phyloP scores from a whole-genome alignment of 345 rosid species.

The Linum usitatissimum region DNA sequence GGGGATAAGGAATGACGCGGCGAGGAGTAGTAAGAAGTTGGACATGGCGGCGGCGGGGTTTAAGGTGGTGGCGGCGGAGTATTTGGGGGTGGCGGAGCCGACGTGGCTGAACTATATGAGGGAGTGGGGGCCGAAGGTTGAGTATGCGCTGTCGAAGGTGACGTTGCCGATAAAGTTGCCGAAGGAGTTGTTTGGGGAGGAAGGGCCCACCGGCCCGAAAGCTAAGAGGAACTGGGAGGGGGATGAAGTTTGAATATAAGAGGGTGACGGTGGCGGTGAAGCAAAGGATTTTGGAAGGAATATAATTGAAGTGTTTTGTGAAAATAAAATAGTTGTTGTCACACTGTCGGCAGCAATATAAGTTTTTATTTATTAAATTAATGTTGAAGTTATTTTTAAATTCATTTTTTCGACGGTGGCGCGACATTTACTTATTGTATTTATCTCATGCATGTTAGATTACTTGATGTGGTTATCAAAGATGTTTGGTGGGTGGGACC shows the following conservation, averaged over 20 bases:
- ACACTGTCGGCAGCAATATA: no score
- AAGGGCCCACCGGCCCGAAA: conserved; percentile 87
- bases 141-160: conserved; percentile 30
- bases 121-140: conserved; percentile 73
- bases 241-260: conserved; percentile 38
- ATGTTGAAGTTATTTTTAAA: no score
- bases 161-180: conserved; percentile 35
- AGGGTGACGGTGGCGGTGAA: no score
- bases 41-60: conserved; percentile 33
- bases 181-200: conserved; percentile 52
- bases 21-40: conserved; percentile 34
- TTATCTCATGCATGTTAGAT: no score
- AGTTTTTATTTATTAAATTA: no score
- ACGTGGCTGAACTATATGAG: conserved; percentile 57
- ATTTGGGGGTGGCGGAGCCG: conserved; percentile 36
- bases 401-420: no score
- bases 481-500: no score
- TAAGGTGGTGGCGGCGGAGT: conserved; percentile 45
- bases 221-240: conserved; percentile 45
- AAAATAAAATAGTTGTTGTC: no score
- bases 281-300: no score
- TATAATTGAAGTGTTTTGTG: no score
- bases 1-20: conserved; percentile 72
- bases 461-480: no score
- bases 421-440: no score